Evolutionary conservation across 1,284 basidiomycete genomes (phyloP), one percentile per base, ranked within the genome.

Genomic region (Pulchroboletus neoregius): DNA sequence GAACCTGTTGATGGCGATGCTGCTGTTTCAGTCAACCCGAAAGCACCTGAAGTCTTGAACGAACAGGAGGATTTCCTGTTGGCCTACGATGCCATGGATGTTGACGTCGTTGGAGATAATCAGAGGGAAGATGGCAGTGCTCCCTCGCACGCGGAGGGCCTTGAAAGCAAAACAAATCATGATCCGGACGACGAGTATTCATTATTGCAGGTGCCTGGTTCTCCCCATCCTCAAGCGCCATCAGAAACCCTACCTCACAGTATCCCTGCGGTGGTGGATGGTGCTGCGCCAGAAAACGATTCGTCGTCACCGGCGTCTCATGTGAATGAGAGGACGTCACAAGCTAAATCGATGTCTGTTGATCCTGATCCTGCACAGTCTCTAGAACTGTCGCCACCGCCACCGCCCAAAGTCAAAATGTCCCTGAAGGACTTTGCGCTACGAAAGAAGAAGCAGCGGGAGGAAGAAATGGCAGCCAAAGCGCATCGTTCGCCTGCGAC

Each of bases 341-440:
- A 39, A 32, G 27, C 8, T 16, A 50, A 63, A 34, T 20, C 20
- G 22, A 50, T 50, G 35, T n/a, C 6, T 11, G 12, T 48, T 13
- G 53, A 62, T 23, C 16, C 41, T 11, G 51, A 45, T 6, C 26
- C 43, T 26, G 26, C 27, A 5, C 53, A 45, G 28, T 43, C 43
- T 24, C 54, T 30, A 15, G 63, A 54, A 5, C 41, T 39, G 1
- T 64, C 58, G 1, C 59, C 58, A 0, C 58, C 53, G 13, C 61
- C 63, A 11, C 61, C 58, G 6, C 61, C 68, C 9, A 77, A 77
- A 46, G 73, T 78, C 12, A 78, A 76, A 53, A 62, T 78, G 57
- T 74, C 75, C 0, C 54, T 77, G 23, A 70, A 70, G 40, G 76
- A 78, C 45, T 79, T 76, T 49, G 71, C 67, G 16, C 43, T 72